Base-by-base conservation (phyloP, 2,329 filamentous ascomycete genomes). In the Microdochium bolleyi region DNA sequence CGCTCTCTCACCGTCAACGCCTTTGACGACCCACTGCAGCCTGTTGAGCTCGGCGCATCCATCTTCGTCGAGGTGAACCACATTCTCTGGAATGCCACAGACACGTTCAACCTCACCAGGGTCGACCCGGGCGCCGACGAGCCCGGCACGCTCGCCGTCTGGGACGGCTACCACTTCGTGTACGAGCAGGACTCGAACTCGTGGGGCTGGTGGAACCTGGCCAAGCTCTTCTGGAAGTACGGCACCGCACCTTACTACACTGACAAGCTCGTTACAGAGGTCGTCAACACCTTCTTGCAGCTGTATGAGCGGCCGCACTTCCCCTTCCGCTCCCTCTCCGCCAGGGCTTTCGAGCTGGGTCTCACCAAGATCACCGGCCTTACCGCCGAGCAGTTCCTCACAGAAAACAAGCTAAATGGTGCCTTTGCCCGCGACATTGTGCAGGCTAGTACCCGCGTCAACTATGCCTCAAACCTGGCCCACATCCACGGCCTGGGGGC, bases 401-500 rank as follows among this genome's bases (percentile, higher is more conserved):
- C 74, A 24, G 71, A 79, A 38, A 88, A 90, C 60, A 80, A 80
- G 49, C 77, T 80, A 59, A 75, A 79, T 24, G 72, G 76, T 0
- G 65, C 73, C 0, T 97, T 95, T 65, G 76, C 85, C 0, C 80
- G 82, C 14, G 89, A 99, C 50, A 82, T 99, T 49, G 83, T 97
- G 24, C 92, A 97, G 70, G 89, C 92, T 1, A 88, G 85, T 53
- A 96, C 94, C 1, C 80, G 94, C 21, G 92, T 96, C 57, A 97
- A 97, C 68, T 99, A 96, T 70, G 94, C 88, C 1, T 89, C 92
- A 49, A 96, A 97, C 60, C 70, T 97, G 13, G 80, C 76, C n/a
- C 74, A 83, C 34, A 94, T 97, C 49, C 92, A 97, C 62, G 94
- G 90, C 0, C 71, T 99, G 1, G 90, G 95, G 62, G 84, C 92